Conservation (phyloP, 495 filamentous ascomycete genomes). For the Endocarpon pusillum region DNA sequence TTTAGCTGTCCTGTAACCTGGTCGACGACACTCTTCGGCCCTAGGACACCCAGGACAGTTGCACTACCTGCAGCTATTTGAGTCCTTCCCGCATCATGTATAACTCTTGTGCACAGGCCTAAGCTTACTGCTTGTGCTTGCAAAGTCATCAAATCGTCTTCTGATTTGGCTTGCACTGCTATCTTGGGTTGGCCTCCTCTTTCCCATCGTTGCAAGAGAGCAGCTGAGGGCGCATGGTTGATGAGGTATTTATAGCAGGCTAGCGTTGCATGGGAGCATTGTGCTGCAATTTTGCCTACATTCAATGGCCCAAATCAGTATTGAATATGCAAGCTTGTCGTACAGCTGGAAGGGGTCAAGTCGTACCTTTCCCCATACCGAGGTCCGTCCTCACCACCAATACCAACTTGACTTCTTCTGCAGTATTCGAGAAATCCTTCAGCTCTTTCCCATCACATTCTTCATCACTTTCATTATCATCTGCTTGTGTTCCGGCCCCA, state of each 20-base stretch:
- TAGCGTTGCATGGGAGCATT: slow-evolving; percentile 88
- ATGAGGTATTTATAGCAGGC: slow-evolving; percentile 83
- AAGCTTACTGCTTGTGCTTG: slow-evolving; percentile 65
- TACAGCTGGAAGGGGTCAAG: slow-evolving; percentile 1
- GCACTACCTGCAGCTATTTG: slow-evolving; percentile 87
- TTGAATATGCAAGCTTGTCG: not conserved
- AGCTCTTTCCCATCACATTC: slow-evolving; percentile 26
- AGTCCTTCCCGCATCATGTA: slow-evolving; percentile 89
- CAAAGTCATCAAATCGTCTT: slow-evolving; percentile 65
- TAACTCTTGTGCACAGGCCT: slow-evolving; percentile 72
- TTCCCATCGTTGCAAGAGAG: slow-evolving; percentile 76
- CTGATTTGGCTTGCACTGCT: slow-evolving; percentile 63
- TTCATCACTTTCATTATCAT: slow-evolving; percentile 21
- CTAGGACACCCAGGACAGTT: slow-evolving; percentile 82
- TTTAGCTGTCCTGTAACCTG: slow-evolving; percentile 77
- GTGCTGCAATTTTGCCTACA: slow-evolving; percentile 89
- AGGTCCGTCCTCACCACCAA: slow-evolving; percentile 84
- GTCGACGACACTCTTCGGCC: slow-evolving; percentile 74
- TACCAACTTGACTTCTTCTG: slow-evolving; percentile 86
- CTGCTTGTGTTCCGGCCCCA: slow-evolving; percentile 13
- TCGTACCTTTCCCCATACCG: slow-evolving; percentile 85
- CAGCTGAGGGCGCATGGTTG: slow-evolving; percentile 34
- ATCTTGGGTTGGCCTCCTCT: slow-evolving; percentile 74
- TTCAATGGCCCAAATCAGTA: not conserved
- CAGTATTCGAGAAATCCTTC: slow-evolving; percentile 28